These are phyloP conservation scores for Zygoascus hellenicus DNA, from an alignment of 1,139 yeast species.

Conservation along the genomic window DNA sequence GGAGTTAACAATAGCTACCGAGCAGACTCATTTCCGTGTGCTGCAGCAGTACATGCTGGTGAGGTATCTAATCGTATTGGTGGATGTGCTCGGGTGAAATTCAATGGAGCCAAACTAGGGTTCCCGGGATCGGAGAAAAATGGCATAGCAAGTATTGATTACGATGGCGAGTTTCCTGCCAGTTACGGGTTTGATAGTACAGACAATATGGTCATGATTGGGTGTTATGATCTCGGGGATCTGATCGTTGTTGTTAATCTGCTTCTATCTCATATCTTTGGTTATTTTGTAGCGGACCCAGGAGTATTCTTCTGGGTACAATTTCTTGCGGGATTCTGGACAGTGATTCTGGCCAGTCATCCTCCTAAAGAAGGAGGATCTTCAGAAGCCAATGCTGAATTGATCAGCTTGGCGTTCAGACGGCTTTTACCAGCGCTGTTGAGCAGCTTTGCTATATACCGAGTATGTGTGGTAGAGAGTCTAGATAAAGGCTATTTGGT, in stretches of 20 bases:
- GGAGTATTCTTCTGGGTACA: conserved; percentile 56
- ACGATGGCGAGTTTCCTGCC: conserved; percentile 68
- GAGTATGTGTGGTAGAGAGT: conserved; percentile 40
- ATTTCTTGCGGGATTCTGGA: conserved; percentile 76
- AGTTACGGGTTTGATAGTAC: conserved; percentile 53
- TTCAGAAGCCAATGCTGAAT: conserved; percentile 45
- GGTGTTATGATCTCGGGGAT: conserved; percentile 65
- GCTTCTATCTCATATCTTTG: conserved; percentile 48
- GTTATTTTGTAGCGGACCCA: conserved; percentile 51
- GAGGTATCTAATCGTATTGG: conserved; percentile 66
- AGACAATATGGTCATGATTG: conserved; percentile 32
- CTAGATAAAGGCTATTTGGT: conserved; percentile 27
- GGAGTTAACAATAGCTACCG: conserved; percentile 58
- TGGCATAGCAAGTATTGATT: conserved; percentile 50
- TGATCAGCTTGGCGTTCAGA: conserved; percentile 66
- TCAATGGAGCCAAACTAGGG: conserved; percentile 47
- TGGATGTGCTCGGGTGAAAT: conserved; percentile 69
- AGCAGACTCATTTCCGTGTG: conserved; percentile 86
- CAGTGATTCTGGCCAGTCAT: conserved; percentile 70
- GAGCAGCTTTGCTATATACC: conserved; percentile 70
- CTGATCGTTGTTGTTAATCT: conserved; percentile 53
- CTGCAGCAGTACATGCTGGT: conserved; percentile 87
- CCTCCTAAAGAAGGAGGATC: conserved; percentile 68
- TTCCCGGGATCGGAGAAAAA: conserved; percentile 34
- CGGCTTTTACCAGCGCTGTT: conserved; percentile 72